These are phyloP conservation scores for Scutellaria barbata DNA, from an alignment of 257 asterid species.

Conservation along the genomic window DNA sequence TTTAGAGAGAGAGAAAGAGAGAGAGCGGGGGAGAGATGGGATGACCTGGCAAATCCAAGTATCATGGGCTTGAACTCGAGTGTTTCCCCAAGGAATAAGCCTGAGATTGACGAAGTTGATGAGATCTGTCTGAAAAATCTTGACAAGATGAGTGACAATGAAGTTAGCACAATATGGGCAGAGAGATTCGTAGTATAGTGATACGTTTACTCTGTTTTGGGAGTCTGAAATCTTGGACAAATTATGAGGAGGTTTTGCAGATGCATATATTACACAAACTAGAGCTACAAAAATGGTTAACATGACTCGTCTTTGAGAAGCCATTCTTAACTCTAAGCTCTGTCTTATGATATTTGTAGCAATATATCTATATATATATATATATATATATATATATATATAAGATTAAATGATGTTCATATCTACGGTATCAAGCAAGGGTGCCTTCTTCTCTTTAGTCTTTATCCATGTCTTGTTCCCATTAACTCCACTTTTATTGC, in stretches of 20 bases:
- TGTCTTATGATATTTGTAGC: neutral
- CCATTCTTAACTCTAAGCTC: conserved; percentile 43
- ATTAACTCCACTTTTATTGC: conserved; percentile 34
- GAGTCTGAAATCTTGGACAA: neutral
- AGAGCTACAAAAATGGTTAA: conserved; percentile 26
- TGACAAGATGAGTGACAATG: conserved; percentile 70
- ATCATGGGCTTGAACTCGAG: conserved; percentile 58
- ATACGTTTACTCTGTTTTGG: conserved; percentile 41
- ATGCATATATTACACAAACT: conserved; percentile 27
- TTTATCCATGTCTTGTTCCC: conserved; percentile 36
- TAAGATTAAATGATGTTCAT: conserved; percentile 33
- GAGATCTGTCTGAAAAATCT: conserved; percentile 75
- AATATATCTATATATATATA: too few species aligned
- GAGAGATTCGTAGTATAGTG: conserved; percentile 77
- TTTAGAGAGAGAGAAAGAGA: neutral
- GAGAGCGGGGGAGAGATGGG: neutral
- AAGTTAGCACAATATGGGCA: conserved; percentile 92
- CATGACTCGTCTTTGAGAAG: conserved; percentile 33
- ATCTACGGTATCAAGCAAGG: conserved; percentile 38
- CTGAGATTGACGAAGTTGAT: conserved; percentile 68
- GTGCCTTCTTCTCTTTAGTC: conserved; percentile 24
- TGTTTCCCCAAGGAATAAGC: conserved; percentile 95
- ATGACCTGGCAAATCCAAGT: conserved; percentile 86
- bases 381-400: too few species aligned
- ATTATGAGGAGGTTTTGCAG: conserved; percentile 15